Percentiles rank a stretch among this genome's conserved stretches.
phyloP scores from a whole-genome alignment of 768 basidiomycete genomes.

The Clitopilus passeckerianus region DNA sequence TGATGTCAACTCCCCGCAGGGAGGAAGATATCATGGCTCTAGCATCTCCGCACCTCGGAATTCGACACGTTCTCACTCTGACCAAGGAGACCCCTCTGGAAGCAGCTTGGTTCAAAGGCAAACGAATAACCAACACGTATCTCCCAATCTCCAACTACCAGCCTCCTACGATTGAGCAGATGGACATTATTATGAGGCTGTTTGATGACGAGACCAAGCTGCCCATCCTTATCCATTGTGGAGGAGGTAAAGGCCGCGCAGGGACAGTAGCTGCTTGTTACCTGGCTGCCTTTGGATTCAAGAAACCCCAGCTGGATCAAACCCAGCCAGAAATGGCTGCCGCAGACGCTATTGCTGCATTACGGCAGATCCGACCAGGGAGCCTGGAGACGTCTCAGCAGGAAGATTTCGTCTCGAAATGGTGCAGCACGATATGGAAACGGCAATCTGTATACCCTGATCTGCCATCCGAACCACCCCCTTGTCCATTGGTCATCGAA shows the following conservation, averaged over 20 bases:
- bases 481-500: constrained; percentile 40
- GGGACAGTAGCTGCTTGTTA: constrained; percentile 61
- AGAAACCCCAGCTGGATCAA: constrained; percentile 29
- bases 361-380: constrained; percentile 49
- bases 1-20: constrained; percentile 55
- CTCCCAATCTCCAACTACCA: constrained; percentile 49
- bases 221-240: constrained; percentile 55
- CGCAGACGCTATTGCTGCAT: constrained; percentile 36
- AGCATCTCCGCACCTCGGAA: constrained; percentile 40
- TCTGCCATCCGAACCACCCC: constrained; percentile 43
- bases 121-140: constrained; percentile 45
- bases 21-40: constrained; percentile 46
- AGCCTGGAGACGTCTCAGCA: constrained; percentile 55
- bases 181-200: constrained; percentile 49
- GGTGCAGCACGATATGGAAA: constrained; percentile 58
- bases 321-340: constrained; percentile 45
- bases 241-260: constrained; percentile 59
- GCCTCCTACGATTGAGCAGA: constrained; percentile 55
- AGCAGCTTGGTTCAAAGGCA: constrained; percentile 39
- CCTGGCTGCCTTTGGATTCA: constrained; percentile 52
- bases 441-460: constrained; percentile 46
- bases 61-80: constrained; percentile 53
- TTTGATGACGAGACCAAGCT: constrained; percentile 38
- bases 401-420: constrained; percentile 52
- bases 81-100: constrained; percentile 52